Evolutionary conservation across 2,329 filamentous ascomycete species (phyloP).

Genomic region (Dactylellina sp.): DNA sequence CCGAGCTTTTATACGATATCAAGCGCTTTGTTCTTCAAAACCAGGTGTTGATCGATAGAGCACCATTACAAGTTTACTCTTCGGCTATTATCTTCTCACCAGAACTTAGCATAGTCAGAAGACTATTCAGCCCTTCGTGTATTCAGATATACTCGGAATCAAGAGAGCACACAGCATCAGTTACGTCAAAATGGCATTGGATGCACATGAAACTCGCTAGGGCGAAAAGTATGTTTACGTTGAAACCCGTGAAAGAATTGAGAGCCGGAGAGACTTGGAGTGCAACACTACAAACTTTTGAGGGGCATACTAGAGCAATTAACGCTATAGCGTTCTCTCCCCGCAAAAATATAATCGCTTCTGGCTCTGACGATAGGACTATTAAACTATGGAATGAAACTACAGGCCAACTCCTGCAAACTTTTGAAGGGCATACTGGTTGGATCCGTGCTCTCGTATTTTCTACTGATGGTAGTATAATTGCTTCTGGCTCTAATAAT

Average conservation of each 20-base stretch:
- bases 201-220: neutral
- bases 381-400: constrained; percentile 60
- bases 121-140: constrained; percentile 5
- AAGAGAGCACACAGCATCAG: neutral
- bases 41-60: neutral
- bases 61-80: constrained; percentile 5
- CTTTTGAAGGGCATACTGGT: neutral
- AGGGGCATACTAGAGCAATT: constrained; percentile 70
- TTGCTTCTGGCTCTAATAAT: constrained; percentile 74
- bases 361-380: constrained; percentile 59
- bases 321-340: constrained; percentile 60
- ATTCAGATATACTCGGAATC: neutral
- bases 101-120: constrained; percentile 2
- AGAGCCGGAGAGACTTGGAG: neutral
- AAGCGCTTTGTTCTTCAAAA: constrained; percentile 14
- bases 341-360: constrained; percentile 59
- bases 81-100: constrained; percentile 16
- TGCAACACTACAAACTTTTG: constrained; percentile 63
- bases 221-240: neutral
- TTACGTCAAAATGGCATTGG: neutral
- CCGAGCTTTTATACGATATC: constrained; percentile 8
- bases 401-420: neutral
- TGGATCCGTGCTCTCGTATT: constrained; percentile 96
- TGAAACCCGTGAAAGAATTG: neutral
- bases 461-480: constrained; percentile 91